A percentile compares a stretch with the other conserved stretches of the same genome.
These are phyloP conservation scores for Streptanthus diversifolius DNA, from an alignment of 345 rosid genomes.

Conservation along the genomic window DNA sequence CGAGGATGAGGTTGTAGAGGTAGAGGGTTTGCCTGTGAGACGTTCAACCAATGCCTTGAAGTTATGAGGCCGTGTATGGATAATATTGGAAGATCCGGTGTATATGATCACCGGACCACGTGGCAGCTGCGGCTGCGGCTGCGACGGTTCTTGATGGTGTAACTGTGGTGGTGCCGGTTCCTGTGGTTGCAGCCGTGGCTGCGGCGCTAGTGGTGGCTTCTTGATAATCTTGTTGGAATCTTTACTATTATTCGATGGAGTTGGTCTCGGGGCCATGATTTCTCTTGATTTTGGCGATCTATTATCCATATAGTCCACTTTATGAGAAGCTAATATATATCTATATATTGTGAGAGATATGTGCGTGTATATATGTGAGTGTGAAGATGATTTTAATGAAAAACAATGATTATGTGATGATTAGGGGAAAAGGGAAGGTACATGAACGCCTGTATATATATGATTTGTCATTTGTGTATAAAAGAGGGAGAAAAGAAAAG, in stretches of 20 bases:
- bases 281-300: slow-evolving; percentile 66
- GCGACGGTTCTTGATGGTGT: slow-evolving; percentile 21
- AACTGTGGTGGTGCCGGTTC: slow-evolving; percentile 24
- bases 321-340: not conserved
- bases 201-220: slow-evolving; percentile 60
- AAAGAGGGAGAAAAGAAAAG: slow-evolving; percentile 23
- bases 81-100: slow-evolving; percentile 78
- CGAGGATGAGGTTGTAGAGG: slow-evolving; percentile 21
- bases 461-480: slow-evolving; percentile 21
- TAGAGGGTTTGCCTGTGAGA: slow-evolving; percentile 65
- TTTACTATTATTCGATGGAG: slow-evolving; percentile 61
- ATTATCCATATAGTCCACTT: slow-evolving; percentile 33
- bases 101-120: slow-evolving; percentile 76
- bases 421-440: slow-evolving; percentile 18
- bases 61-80: slow-evolving; percentile 74
- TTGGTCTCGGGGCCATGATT: slow-evolving; percentile 77
- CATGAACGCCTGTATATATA: slow-evolving; percentile 22
- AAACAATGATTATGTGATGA: slow-evolving; percentile 31
- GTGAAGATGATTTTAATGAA: slow-evolving; percentile 18
- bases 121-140: slow-evolving; percentile 32
- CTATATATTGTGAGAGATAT: not conserved
- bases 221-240: slow-evolving; percentile 72
- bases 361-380: not conserved
- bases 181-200: not conserved
- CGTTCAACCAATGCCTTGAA: slow-evolving; percentile 92